Percentiles rank a stretch among this genome's conserved stretches.
phyloP scores from a whole-genome alignment of 345 rosid genomes.

The Lumnitzera littorea region DNA sequence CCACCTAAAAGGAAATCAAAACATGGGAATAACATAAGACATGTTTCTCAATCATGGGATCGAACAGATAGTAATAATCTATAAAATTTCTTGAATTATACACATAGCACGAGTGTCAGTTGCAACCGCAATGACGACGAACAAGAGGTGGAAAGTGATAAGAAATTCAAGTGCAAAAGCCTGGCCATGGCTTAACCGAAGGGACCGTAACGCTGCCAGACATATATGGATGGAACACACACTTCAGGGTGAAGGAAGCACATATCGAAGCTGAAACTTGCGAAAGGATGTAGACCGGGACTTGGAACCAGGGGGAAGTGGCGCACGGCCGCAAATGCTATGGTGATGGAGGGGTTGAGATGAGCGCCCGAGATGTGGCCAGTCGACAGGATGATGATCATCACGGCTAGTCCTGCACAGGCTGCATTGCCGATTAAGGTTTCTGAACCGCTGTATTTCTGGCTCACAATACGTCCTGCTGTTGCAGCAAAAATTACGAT shows the following conservation, averaged over 20 bases:
- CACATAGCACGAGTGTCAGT: constrained; percentile 18
- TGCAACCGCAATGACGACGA: constrained; percentile 21
- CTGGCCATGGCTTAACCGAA: constrained; percentile 3
- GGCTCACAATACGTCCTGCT: constrained; percentile 21
- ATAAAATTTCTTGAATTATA: too few species aligned
- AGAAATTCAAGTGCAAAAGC: constrained; percentile 20
- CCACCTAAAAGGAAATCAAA: too few species aligned
- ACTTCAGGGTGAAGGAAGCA: constrained; percentile 12
- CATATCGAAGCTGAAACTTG: constrained; percentile 18
- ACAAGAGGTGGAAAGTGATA: constrained; percentile 17
- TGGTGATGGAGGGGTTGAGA: constrained; percentile 47
- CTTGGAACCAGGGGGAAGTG: constrained; percentile 36
- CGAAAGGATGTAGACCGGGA: constrained; percentile 14
- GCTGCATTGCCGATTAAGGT: constrained; percentile 28
- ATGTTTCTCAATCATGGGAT: too few species aligned
- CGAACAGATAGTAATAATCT: too few species aligned
- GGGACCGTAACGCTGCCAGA: constrained; percentile 13
- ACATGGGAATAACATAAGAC: too few species aligned
- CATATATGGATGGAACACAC: constrained; percentile 11
- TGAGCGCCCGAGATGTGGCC: constrained; percentile 55
- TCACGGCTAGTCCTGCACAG: constrained; percentile 32
- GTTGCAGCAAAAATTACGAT: constrained; percentile 32
- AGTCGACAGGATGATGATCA: constrained; percentile 28
- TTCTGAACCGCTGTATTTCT: constrained; percentile 14
- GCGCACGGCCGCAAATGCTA: constrained; percentile 26